These are phyloP conservation scores for Wallacemonas sp. DNA, from an alignment of 208 protist species.

Conservation along the genomic window DNA sequence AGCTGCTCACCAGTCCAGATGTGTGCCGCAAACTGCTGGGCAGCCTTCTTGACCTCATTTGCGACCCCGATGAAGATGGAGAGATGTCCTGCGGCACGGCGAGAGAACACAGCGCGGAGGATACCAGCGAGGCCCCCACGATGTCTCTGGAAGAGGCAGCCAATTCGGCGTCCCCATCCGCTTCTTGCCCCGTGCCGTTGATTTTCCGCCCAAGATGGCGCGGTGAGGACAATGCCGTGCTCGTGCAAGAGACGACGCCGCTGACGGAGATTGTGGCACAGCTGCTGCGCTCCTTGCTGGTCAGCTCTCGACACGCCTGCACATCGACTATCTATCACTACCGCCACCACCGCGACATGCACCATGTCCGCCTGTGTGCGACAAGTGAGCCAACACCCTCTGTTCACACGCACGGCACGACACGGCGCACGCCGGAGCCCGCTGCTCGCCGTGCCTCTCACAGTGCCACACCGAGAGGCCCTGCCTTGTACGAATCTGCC, in stretches of 20 bases:
- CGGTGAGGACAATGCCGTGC: neutral
- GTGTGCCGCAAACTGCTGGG: neutral
- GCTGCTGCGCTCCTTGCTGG: constrained; percentile 32
- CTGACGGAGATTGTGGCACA: constrained; percentile 37
- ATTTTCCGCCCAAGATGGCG: neutral
- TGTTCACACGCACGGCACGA: neutral
- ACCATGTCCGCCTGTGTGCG: neutral
- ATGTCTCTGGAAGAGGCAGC: too few species aligned
- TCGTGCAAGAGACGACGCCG: neutral
- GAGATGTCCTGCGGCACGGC: neutral
- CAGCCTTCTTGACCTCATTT: constrained; percentile 3
- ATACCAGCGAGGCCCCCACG: too few species aligned
- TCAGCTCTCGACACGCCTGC: constrained; percentile 23
- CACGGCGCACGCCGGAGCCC: neutral
- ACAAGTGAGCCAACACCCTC: too few species aligned
- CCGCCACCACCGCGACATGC: neutral
- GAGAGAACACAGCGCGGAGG: neutral
- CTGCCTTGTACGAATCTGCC: neutral
- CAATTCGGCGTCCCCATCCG: too few species aligned
- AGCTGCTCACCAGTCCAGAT: neutral
- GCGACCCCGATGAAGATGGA: constrained; percentile 4
- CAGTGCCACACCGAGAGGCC: neutral
- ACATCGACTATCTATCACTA: constrained; percentile 10
- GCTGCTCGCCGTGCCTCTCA: neutral
- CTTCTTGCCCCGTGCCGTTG: neutral